phyloP scores from a whole-genome alignment of 23 red algal species.

The Porphyridium purpureum region DNA sequence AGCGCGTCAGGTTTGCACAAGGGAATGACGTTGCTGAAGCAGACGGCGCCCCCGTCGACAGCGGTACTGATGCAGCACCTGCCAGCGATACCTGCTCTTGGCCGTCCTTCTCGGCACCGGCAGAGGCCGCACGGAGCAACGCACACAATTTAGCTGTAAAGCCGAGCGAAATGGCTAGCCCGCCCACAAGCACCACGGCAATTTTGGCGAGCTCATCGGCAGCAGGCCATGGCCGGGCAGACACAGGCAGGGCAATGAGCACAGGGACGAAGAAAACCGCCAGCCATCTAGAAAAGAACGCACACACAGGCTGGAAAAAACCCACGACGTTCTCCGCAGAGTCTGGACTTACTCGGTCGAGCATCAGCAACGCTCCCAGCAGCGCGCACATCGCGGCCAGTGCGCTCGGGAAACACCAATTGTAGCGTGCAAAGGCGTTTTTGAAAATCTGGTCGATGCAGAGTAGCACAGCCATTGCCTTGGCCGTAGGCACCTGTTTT shows the following conservation, averaged over 20 bases:
- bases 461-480: too few species aligned
- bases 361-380: too few species aligned
- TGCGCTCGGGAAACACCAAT: too few species aligned
- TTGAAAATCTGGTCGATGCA: too few species aligned
- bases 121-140: slow-evolving; percentile 10
- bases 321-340: too few species aligned
- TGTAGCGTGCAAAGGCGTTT: too few species aligned
- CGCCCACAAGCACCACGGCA: slow-evolving; percentile 24
- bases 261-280: slow-evolving; percentile 97
- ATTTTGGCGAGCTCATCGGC: slow-evolving; percentile 45
- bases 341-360: too few species aligned
- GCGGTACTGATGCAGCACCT: not conserved
- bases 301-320: slow-evolving; percentile 23
- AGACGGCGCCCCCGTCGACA: not conserved
- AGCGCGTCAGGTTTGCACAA: slow-evolving; percentile 31
- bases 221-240: slow-evolving; percentile 23
- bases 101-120: not conserved
- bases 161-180: slow-evolving; percentile 24
- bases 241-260: slow-evolving; percentile 71
- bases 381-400: too few species aligned
- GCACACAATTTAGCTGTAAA: slow-evolving; percentile 20
- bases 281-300: slow-evolving; percentile 68
- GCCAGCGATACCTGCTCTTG: slow-evolving; percentile 6
- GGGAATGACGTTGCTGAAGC: not conserved
- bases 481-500: too few species aligned